phyloP scores from a whole-genome alignment of 441 rosid genomes.

The Flueggea neowawraea region DNA sequence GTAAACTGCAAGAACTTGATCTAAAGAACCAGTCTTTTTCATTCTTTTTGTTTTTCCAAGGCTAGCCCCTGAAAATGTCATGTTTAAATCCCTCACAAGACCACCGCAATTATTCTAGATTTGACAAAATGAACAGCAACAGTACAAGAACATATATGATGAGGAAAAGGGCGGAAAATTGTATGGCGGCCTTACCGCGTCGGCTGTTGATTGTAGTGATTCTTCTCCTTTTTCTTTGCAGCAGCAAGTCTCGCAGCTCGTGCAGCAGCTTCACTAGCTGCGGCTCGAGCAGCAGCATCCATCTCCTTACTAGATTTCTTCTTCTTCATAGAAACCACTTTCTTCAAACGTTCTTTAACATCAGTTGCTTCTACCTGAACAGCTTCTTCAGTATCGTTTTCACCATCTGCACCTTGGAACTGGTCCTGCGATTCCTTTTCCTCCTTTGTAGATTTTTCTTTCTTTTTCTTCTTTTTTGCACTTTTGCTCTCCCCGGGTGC shows the following conservation, averaged over 20 bases:
- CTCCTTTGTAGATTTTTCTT: conserved; percentile 51
- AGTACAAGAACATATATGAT: no score
- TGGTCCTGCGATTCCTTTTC: conserved; percentile 44
- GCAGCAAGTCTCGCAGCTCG: conserved; percentile 72
- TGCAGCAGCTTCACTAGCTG: conserved; percentile 72
- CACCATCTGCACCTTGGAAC: conserved; percentile 22
- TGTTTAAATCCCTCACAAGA: no score
- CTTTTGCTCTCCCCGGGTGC: conserved; percentile 51
- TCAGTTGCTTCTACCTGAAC: conserved; percentile 34
- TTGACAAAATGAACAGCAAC: no score
- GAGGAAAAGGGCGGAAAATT: no score
- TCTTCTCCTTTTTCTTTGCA: conserved; percentile 89
- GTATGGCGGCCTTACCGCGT: conserved; percentile 33
- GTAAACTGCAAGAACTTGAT: no score
- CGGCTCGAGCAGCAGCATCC: conserved; percentile 67
- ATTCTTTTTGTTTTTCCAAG: no score
- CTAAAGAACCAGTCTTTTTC: no score
- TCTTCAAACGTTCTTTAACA: conserved; percentile 67
- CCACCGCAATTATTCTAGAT: no score
- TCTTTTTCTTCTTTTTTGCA: conserved; percentile 73
- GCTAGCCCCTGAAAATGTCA: no score
- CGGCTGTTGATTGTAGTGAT: conserved; percentile 80
- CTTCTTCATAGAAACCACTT: conserved; percentile 55
- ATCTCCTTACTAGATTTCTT: conserved; percentile 71
- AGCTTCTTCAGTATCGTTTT: conserved; percentile 25